These are phyloP conservation scores for Onygena corvina DNA, from an alignment of 2,329 filamentous ascomycete genomes.

Conservation along the genomic window DNA sequence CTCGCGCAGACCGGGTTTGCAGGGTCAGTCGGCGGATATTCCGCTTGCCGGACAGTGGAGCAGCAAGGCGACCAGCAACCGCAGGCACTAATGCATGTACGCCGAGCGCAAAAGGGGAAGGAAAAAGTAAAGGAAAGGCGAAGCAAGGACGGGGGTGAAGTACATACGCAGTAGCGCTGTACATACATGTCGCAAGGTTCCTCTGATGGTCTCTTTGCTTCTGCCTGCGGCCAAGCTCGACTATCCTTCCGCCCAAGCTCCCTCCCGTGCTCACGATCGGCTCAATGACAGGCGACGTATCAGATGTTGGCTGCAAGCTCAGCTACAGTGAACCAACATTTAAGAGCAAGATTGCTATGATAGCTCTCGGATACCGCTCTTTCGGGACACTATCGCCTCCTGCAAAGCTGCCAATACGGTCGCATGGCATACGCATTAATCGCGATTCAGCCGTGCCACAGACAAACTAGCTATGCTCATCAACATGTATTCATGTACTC, in stretches of 20 bases:
- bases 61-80: slow-evolving; percentile 5
- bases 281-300: background rate
- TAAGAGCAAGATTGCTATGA: too few species aligned
- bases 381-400: background rate
- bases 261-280: background rate
- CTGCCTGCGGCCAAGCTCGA: background rate
- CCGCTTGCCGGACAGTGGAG: slow-evolving; percentile 10
- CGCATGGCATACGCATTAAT: too few species aligned
- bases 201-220: background rate
- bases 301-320: background rate
- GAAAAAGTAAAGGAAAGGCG: background rate
- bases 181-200: background rate
- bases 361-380: background rate
- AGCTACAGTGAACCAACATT: background rate
- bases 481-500: too few species aligned
- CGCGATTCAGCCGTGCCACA: too few species aligned
- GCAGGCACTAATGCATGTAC: background rate
- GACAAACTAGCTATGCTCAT: too few species aligned
- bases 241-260: slow-evolving; percentile 2
- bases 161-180: background rate
- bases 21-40: slow-evolving; percentile 12
- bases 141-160: background rate
- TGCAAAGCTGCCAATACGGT: background rate
- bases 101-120: background rate
- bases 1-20: background rate